Percentiles rank a stretch among this genome's conserved stretches.
Conservation (phyloP, 164 flowering plant genomes). For the Nymphaea colorata region DNA sequence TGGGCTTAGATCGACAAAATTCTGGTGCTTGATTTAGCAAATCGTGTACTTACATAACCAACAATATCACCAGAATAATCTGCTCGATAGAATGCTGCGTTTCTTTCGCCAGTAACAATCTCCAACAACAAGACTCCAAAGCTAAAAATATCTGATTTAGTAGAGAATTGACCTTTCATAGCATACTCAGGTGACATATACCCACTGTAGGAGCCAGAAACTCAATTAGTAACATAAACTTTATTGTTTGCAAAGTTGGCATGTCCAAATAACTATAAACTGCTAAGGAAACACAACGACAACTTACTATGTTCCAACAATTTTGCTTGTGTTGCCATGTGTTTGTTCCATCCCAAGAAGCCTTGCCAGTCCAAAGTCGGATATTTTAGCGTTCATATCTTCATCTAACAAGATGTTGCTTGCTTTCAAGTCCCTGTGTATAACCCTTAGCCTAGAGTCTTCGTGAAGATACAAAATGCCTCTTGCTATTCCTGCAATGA, state of each 20-base stretch:
- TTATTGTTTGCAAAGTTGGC: constrained; percentile 2
- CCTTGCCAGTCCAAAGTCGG: constrained; percentile 52
- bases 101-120: constrained; percentile 14
- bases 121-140: constrained; percentile 18
- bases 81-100: not conserved
- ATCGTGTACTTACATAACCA: constrained; percentile 4
- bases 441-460: constrained; percentile 39
- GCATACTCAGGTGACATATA: constrained; percentile 22
- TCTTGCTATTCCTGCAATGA: constrained; percentile 31
- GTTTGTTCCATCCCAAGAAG: constrained; percentile 20
- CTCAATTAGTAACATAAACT: not conserved
- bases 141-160: constrained; percentile 17
- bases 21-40: not conserved
- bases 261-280: constrained; percentile 3
- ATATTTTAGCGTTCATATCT: constrained; percentile 35
- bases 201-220: constrained; percentile 10
- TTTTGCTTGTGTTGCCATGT: constrained; percentile 12
- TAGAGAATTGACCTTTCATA: constrained; percentile 11
- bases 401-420: constrained; percentile 41
- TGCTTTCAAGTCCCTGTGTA: constrained; percentile 53
- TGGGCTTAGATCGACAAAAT: not conserved
- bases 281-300: not conserved
- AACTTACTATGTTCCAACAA: constrained; percentile 34
- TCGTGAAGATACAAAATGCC: constrained; percentile 56
- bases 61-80: not conserved